Percentiles rank a stretch among this genome's conserved stretches.
These are phyloP conservation scores for Sclerotinia trifoliorum DNA, from an alignment of 2,329 filamentous ascomycete species.

Conservation along the genomic window DNA sequence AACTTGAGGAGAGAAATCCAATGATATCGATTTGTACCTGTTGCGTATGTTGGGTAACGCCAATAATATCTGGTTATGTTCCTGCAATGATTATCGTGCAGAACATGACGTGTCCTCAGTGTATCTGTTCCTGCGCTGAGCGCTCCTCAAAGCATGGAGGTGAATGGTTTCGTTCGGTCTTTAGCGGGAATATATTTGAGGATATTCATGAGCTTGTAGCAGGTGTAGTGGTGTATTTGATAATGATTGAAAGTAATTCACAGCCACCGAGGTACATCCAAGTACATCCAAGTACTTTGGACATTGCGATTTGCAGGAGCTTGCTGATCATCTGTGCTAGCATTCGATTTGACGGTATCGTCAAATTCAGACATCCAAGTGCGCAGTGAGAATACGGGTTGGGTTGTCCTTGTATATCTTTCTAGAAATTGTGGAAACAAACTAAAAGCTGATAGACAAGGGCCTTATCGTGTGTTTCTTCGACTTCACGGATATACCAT, in stretches of 20 bases:
- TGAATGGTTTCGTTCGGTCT: neutral
- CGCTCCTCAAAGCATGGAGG: neutral
- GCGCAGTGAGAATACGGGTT: neutral
- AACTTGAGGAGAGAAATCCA: neutral
- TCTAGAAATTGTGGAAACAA: neutral
- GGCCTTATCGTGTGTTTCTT: neutral
- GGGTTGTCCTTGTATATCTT: neutral
- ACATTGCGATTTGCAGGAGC: neutral
- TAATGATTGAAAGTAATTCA: neutral
- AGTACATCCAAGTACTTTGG: neutral
- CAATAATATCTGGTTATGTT: neutral
- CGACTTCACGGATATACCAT: neutral
- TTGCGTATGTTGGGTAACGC: neutral
- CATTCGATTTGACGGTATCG: neutral
- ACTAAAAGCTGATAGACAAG: neutral
- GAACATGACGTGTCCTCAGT: constrained; percentile 14
- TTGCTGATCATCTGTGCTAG: constrained; percentile 1
- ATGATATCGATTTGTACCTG: neutral
- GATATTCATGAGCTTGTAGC: neutral
- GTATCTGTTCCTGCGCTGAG: constrained; percentile 3
- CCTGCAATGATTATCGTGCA: constrained; percentile 19
- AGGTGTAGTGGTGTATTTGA: neutral
- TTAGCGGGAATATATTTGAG: neutral
- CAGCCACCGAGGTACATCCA: neutral
- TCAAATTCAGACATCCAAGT: neutral